A percentile compares a stretch with the other conserved stretches of the same genome.
Evolutionary conservation across 805 yeast species (phyloP).

Genomic region (Candida insectalens): DNA sequence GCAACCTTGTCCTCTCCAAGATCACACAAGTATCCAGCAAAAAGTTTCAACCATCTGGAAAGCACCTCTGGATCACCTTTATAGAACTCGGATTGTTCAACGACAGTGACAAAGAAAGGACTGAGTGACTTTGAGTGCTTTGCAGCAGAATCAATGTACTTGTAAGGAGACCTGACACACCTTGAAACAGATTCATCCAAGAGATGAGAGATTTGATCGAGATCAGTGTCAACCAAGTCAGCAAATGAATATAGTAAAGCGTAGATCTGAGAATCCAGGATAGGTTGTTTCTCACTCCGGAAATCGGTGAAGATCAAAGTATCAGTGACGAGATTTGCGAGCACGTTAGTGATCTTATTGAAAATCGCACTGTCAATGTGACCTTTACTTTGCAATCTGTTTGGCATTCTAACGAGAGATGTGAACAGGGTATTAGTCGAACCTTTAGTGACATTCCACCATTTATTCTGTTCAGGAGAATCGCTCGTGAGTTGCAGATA

Average conservation of each 20-base stretch:
- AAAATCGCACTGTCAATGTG: conserved; percentile 7
- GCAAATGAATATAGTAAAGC: conserved; percentile 31
- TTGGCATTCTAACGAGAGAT: conserved; percentile 44
- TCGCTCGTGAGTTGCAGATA: conserved; percentile 52
- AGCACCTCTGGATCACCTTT: conserved; percentile 21
- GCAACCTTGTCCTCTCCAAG: conserved; percentile 42
- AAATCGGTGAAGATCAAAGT: conserved; percentile 42
- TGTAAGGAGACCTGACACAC: conserved; percentile 67
- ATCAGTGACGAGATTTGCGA: conserved; percentile 38
- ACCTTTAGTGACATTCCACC: conserved; percentile 59
- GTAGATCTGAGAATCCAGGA: conserved; percentile 43
- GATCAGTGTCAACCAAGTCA: conserved; percentile 7
- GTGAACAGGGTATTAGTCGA: conserved; percentile 55
- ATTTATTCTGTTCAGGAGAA: conserved; percentile 39
- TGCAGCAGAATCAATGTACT: conserved; percentile 56
- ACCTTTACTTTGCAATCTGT: conserved; percentile 11
- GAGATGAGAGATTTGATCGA: conserved; percentile 43
- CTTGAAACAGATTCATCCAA: conserved; percentile 73
- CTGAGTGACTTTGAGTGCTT: conserved; percentile 2
- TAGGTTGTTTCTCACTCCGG: conserved; percentile 14
- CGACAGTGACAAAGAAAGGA: conserved; percentile 44
- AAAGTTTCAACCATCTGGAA: conserved; percentile 39
- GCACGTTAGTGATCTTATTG: conserved; percentile 37
- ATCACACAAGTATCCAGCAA: conserved; percentile 36
- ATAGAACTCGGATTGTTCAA: conserved; percentile 64